A percentile compares a stretch with the other conserved stretches of the same genome.
Conservation (phyloP, 805 yeast species). For the Torulaspora indica region DNA sequence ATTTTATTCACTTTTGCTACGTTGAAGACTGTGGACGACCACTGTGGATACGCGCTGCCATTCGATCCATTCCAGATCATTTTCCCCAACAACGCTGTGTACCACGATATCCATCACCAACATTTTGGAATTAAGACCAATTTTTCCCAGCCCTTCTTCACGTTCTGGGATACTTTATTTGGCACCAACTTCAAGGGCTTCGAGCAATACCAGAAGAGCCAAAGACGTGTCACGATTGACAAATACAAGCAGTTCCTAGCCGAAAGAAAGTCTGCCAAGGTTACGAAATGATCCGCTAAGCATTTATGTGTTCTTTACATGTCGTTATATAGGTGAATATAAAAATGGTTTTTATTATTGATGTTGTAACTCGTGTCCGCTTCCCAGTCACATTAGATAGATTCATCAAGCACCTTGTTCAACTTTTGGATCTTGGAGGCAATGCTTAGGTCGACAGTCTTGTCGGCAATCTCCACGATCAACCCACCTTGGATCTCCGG, state of each 20-base stretch:
- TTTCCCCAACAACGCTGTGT: slow-evolving; percentile 93
- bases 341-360: slow-evolving; percentile 5
- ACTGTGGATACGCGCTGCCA: slow-evolving; percentile 95
- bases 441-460: slow-evolving; percentile 90
- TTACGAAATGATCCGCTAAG: slow-evolving; percentile 17
- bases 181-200: slow-evolving; percentile 68
- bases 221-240: slow-evolving; percentile 60
- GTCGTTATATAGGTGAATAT: slow-evolving; percentile 14
- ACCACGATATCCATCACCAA: slow-evolving; percentile 97
- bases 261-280: slow-evolving; percentile 34
- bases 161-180: slow-evolving; percentile 78
- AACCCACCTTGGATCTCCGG: slow-evolving; percentile 94
- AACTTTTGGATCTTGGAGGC: slow-evolving; percentile 79
- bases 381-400: slow-evolving; percentile 47
- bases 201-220: slow-evolving; percentile 56
- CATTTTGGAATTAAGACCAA: slow-evolving; percentile 90
- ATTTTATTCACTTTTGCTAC: slow-evolving; percentile 82
- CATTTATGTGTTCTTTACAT: slow-evolving; percentile 6
- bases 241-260: slow-evolving; percentile 55
- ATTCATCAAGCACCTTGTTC: slow-evolving; percentile 82
- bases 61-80: slow-evolving; percentile 83
- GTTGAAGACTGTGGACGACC: slow-evolving; percentile 95
- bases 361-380: not conserved
- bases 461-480: slow-evolving; percentile 93
- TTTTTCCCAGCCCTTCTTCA: slow-evolving; percentile 93